Evolutionary conservation across 306 rosid genomes (phyloP), one percentile per base, ranked within the genome.

Genomic region (Fragaria ananassa): DNA sequence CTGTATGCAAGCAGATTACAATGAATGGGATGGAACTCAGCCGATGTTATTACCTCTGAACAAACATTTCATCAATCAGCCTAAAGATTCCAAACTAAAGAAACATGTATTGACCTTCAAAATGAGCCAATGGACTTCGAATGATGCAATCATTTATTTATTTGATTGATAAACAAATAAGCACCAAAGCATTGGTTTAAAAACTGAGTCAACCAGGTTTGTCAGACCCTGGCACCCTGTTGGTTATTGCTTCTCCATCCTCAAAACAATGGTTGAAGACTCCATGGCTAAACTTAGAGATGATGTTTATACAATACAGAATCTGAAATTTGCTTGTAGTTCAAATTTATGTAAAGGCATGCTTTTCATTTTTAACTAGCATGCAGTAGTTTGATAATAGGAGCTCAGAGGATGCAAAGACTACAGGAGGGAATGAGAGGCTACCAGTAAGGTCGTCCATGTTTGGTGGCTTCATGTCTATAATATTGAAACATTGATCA

Each of bases 1-100:
- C 91, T 84, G 82, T 89, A 87, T 65, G 93, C 90, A 60, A 91
- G 90, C 77, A 89, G 76, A 84, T 91, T 91, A 79, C 96, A 91
- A 71, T 89, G 96, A 79, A 82, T 39, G 13, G 91, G 96, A 87
- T 89, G 91, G 80, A 91, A 91, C 81, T 89, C 96, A 68, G 93
- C 93, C 44, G 89, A 72, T 64, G 91, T 85, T 85, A 91, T 85
- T 49, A 89, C 89, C 90, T 91, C 96, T 91, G 75, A 21, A 74
- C 39, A 53, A 79, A 82, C 69, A 57, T 62, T 56, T 63, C 23
- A 69, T 54, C 56, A 66, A 75, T 75, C 27, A 79, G 75, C 64
- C n/a, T 10, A 50, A 49, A 19, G 63, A 35, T 68, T 35, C 34
- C 21, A 23, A 60, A 12, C 29, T 1, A 19, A 37, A 3, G 7